Percentiles rank a stretch among this genome's conserved stretches.
Evolutionary conservation across 257 asterid genomes (phyloP).

Genomic region (Nicotiana obtusifolia): DNA sequence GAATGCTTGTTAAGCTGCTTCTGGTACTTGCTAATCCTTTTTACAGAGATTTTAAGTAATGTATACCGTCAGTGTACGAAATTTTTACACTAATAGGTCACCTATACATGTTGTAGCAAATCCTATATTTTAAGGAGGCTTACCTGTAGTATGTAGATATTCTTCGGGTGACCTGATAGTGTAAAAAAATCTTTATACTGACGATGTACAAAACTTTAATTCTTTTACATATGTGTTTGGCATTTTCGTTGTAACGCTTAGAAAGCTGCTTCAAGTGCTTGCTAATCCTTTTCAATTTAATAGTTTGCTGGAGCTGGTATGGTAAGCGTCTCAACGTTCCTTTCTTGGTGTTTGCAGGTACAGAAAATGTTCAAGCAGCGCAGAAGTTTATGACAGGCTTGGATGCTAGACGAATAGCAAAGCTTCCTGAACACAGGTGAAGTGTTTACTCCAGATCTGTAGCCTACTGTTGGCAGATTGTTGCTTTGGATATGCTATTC

Average conservation of each 20-base stretch:
- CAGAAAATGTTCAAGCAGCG: constrained; percentile 85
- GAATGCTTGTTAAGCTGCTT: neutral
- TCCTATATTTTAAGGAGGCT: no score
- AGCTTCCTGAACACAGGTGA: constrained; percentile 93
- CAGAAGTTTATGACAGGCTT: constrained; percentile 90
- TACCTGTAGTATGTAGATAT: no score
- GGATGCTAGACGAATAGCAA: constrained; percentile 93
- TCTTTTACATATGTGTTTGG: neutral
- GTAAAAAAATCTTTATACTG: no score
- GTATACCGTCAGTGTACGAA: no score
- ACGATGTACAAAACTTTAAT: no score
- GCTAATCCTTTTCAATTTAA: neutral
- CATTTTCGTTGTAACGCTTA: neutral
- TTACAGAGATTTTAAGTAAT: neutral
- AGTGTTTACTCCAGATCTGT: neutral
- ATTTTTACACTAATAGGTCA: no score
- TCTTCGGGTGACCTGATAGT: no score
- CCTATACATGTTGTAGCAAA: no score
- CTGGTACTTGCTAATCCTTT: neutral
- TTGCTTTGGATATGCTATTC: neutral
- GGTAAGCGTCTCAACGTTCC: neutral
- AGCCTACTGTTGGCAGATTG: constrained; percentile 2
- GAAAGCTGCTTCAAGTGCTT: neutral
- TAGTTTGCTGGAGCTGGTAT: neutral
- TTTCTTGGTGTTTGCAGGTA: constrained; percentile 38